Evolutionary conservation across 768 basidiomycete species (phyloP), one percentile per base, ranked within the genome.

Genomic region (Lactifluus piperatus): DNA sequence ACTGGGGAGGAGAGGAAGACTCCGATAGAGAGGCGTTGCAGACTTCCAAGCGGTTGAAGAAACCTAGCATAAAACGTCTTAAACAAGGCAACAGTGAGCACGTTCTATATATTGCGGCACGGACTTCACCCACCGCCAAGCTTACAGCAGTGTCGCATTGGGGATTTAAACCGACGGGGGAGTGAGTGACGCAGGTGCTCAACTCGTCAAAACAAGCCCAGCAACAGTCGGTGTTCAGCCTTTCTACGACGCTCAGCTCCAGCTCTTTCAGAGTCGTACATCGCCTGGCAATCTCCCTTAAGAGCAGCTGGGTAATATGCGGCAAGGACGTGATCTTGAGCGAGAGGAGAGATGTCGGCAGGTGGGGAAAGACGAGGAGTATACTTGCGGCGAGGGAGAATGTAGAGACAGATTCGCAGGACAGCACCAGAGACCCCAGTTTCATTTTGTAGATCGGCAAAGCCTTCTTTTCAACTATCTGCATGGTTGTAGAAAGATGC

Each of bases 161-260:
- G 18, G 79, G 77, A 6, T 51, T 50, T 81, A 81, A 56, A 27
- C 55, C 58, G 13, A 88, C 74, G 0, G 86, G 85, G 7, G 85
- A 88, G 69, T 88, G 85, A 3, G 76, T 59, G 26, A 76, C 75
- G 51, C 76, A 74, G 9, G 71, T 75, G 26, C 81, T 71, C 49
- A 79, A 82, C 44, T 85, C 84, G 70, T 83, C 82, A 59, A 81
- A 81, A 67, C 86, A 88, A 46, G 67, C 64, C 76, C 81, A 81
- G 68, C 86, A 88, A 67, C 83, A 85, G 51, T 71, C 73, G 29
- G 75, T 66, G 56, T 81, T 78, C 46, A 87, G 72, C 39, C 82
- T 76, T 61, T 84, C 83, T 5, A 80, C 78, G 58, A 80, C 81
- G 65, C 80, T 82, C 49, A 88, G 72, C 60, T 80, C 74, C 13